These are phyloP conservation scores for Chenopodium formosanum DNA, from an alignment of 148 eudicot species.

Conservation along the genomic window DNA sequence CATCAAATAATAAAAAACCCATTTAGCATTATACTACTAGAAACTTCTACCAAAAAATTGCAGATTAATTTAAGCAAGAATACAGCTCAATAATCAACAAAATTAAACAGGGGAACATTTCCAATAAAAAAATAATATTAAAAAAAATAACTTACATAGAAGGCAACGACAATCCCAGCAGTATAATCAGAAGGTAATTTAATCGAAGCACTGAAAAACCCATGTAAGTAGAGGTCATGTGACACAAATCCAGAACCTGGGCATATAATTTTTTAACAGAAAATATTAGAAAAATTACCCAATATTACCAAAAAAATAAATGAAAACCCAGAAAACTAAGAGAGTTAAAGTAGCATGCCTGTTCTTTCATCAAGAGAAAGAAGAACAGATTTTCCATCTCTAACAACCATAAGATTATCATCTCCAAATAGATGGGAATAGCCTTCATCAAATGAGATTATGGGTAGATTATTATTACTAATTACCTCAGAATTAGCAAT, in stretches of 20 bases:
- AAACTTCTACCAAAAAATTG: background rate
- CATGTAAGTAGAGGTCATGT: constrained; percentile 74
- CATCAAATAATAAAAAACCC: constrained; percentile 5
- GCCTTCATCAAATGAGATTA: constrained; percentile 85
- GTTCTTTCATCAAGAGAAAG: constrained; percentile 87
- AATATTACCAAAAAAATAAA: constrained; percentile 5
- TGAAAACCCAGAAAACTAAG: background rate
- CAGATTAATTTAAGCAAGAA: background rate
- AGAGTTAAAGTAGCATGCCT: constrained; percentile 39
- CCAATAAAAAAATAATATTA: background rate
- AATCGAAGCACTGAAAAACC: constrained; percentile 87
- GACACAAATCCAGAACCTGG: constrained; percentile 92
- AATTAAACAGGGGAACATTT: background rate
- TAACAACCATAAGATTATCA: constrained; percentile 71
- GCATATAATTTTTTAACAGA: background rate
- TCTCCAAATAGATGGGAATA: constrained; percentile 89
- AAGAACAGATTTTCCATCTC: constrained; percentile 85
- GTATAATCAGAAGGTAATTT: constrained; percentile 92
- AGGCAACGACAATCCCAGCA: constrained; percentile 95
- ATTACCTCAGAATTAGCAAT: constrained; percentile 32
- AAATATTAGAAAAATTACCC: background rate
- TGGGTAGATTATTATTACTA: constrained; percentile 39
- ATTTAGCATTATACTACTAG: background rate
- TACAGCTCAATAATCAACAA: background rate
- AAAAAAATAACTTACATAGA: constrained; percentile 59